A percentile compares a stretch with the other conserved stretches of the same genome.
phyloP scores from a whole-genome alignment of 2,329 filamentous ascomycete genomes.

The Orbilia oligospora region DNA sequence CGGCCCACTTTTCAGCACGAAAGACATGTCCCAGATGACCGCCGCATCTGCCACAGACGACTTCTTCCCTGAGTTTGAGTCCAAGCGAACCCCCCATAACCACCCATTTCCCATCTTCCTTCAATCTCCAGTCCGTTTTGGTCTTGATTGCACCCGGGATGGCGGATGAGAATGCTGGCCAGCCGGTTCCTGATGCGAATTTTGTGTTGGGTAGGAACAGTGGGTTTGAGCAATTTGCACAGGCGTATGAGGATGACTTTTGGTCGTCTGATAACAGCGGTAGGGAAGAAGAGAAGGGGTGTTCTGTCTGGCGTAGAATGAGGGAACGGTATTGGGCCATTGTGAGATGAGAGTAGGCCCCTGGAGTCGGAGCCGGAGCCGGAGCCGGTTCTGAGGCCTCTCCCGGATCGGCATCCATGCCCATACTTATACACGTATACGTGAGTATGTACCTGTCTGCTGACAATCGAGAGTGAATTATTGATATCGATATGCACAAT shows the following conservation, averaged over 20 bases:
- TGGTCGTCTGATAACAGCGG: slow-evolving; percentile 24
- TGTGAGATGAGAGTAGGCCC: slow-evolving; percentile 46
- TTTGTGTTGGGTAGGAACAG: slow-evolving; percentile 34
- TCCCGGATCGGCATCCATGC: neutral
- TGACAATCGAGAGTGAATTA: too few species aligned
- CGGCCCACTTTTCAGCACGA: slow-evolving; percentile 49
- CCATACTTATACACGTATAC: too few species aligned
- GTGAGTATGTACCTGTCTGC: too few species aligned
- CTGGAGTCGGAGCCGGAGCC: too few species aligned
- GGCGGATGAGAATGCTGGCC: slow-evolving; percentile 53
- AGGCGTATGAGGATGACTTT: slow-evolving; percentile 15
- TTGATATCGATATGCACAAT: too few species aligned
- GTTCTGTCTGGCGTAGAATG: slow-evolving; percentile 49
- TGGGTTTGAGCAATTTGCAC: slow-evolving; percentile 39
- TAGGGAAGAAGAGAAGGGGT: slow-evolving; percentile 41
- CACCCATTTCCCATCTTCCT: slow-evolving; percentile 51
- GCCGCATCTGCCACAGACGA: slow-evolving; percentile 31
- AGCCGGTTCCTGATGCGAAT: slow-evolving; percentile 46
- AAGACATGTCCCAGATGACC: slow-evolving; percentile 53
- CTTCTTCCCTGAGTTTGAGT: slow-evolving; percentile 50
- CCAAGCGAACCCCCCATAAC: slow-evolving; percentile 37
- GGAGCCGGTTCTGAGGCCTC: slow-evolving; percentile 23
- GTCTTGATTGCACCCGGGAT: slow-evolving; percentile 46
- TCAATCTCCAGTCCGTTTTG: slow-evolving; percentile 53
- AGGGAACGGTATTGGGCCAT: slow-evolving; percentile 37